Percentiles rank a stretch among this genome's conserved stretches.
phyloP scores from a whole-genome alignment of 2,329 filamentous ascomycete genomes.

The Fusarium torulosum region DNA sequence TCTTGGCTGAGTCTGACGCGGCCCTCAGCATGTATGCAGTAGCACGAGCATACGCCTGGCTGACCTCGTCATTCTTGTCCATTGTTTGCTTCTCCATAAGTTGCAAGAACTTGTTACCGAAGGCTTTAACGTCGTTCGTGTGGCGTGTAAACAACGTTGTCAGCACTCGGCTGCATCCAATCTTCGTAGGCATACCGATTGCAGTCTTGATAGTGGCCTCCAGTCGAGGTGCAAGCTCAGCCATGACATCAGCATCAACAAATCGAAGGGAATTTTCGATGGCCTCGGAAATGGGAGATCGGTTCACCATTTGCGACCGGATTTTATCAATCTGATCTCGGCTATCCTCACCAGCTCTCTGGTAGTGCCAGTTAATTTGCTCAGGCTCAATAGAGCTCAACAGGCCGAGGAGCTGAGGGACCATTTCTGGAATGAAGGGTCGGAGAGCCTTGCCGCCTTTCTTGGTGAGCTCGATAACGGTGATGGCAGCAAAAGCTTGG shows the following conservation, averaged over 20 bases:
- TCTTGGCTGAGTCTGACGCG: slow-evolving; percentile 62
- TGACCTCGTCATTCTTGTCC: slow-evolving; percentile 94
- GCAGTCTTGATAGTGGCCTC: slow-evolving; percentile 86
- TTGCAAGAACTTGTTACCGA: slow-evolving; percentile 81
- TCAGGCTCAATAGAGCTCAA: slow-evolving; percentile 91
- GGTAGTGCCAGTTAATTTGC: slow-evolving; percentile 90
- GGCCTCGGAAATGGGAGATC: slow-evolving; percentile 90
- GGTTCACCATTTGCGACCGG: slow-evolving; percentile 82
- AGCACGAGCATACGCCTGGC: slow-evolving; percentile 86
- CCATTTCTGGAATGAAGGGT: slow-evolving; percentile 83
- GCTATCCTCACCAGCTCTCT: slow-evolving; percentile 88
- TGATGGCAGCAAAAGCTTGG: slow-evolving; percentile 83
- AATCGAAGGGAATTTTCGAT: slow-evolving; percentile 90
- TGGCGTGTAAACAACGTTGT: slow-evolving; percentile 87
- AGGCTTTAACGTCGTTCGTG: slow-evolving; percentile 77
- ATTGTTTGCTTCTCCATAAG: slow-evolving; percentile 84
- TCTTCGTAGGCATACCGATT: slow-evolving; percentile 92
- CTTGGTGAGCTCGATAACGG: slow-evolving; percentile 90
- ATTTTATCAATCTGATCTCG: slow-evolving; percentile 92
- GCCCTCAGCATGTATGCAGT: slow-evolving; percentile 84
- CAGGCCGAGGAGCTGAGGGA: slow-evolving; percentile 83
- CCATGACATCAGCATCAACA: slow-evolving; percentile 83
- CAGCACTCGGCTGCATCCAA: slow-evolving; percentile 87
- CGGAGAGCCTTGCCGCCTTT: slow-evolving; percentile 83
- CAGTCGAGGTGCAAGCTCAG: slow-evolving; percentile 76